Base-by-base conservation (phyloP, 768 basidiomycete genomes). In the Termitomyces sp. region DNA sequence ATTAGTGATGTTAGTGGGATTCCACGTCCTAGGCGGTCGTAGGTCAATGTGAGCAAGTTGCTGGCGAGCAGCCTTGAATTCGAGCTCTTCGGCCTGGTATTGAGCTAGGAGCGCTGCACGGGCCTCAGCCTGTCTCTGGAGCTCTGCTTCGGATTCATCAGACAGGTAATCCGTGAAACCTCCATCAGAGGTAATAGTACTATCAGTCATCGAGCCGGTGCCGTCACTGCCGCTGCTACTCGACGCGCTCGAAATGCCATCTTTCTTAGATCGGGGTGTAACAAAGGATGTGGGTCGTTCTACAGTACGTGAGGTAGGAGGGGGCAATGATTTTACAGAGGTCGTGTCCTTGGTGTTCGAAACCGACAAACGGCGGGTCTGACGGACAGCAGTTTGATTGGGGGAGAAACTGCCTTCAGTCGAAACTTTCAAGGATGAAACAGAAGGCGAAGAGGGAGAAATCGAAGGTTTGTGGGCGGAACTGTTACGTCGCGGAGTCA, bases 101-200 rank as follows among this genome's bases (percentile, higher is more conserved):
- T 92, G 89, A n/a, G 90, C 91, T 16, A 90, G 74, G 46, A 90
- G 71, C 6, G 87, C 90, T 4, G 92, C 92, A 63, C 84, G 86
- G 22, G 85, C 86, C 68, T 94, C 92, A 5, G 92, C 92, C 73
- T 94, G 91, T 61, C 90, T 80, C 74, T 94, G 92, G 58, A 94
- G 73, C 70, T 94, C 92, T 32, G 87, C 91, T 68, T 94, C 92
- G n/a, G 91, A 93, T 74, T 94, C 92, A 69, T 93, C 92, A n/a
- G 91, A 93, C 35, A 93, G 75, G 71, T 94, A 94, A 71, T 94
- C 92, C 13, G 92, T 94, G 69, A 94, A 94, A 16, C 86, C 91
- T 13, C 91, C 92, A 66, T 93, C 92, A 9, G 91, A 92, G 4
- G 88, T 92, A 59, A 93, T 81, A 4, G 92, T 93, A 61, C 85